These are phyloP conservation scores for Fagopyrum tataricum DNA, from an alignment of 148 eudicot genomes.

Conservation along the genomic window DNA sequence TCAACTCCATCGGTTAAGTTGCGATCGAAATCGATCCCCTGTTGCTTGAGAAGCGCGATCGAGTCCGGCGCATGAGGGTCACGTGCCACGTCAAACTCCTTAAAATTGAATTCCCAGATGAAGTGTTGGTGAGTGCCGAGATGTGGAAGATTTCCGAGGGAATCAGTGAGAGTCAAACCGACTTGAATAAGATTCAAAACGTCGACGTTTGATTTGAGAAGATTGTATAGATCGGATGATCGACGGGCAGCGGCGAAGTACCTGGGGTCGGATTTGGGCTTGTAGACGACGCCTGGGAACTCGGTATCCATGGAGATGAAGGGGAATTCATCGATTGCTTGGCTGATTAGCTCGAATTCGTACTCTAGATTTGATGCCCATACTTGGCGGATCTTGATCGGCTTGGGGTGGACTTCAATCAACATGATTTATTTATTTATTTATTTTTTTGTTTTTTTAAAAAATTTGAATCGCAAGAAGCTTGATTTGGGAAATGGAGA, in stretches of 20 bases:
- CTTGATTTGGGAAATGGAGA: background rate
- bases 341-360: constrained; percentile 14
- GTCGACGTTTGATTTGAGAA: constrained; percentile 45
- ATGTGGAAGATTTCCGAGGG: constrained; percentile 44
- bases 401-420: constrained; percentile 10
- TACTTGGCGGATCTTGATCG: constrained; percentile 18
- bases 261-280: background rate
- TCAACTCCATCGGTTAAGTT: constrained; percentile 37
- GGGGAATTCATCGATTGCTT: constrained; percentile 11
- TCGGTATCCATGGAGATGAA: constrained; percentile 26
- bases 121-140: constrained; percentile 19
- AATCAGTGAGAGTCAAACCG: constrained; percentile 64
- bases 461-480: background rate
- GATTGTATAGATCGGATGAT: constrained; percentile 28
- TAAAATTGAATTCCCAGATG: constrained; percentile 68
- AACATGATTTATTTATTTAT: background rate
- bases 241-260: background rate
- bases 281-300: constrained; percentile 24
- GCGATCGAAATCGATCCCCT: constrained; percentile 49
- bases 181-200: constrained; percentile 44
- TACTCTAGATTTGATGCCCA: constrained; percentile 18
- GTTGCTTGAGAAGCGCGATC: constrained; percentile 32
- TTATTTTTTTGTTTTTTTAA: background rate
- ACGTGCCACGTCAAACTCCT: constrained; percentile 43
- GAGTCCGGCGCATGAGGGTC: constrained; percentile 53